Evolutionary conservation across 2,329 filamentous ascomycete genomes (phyloP), one percentile per base, ranked within the genome.

Genomic region (Phyllosticta citribraziliensis): DNA sequence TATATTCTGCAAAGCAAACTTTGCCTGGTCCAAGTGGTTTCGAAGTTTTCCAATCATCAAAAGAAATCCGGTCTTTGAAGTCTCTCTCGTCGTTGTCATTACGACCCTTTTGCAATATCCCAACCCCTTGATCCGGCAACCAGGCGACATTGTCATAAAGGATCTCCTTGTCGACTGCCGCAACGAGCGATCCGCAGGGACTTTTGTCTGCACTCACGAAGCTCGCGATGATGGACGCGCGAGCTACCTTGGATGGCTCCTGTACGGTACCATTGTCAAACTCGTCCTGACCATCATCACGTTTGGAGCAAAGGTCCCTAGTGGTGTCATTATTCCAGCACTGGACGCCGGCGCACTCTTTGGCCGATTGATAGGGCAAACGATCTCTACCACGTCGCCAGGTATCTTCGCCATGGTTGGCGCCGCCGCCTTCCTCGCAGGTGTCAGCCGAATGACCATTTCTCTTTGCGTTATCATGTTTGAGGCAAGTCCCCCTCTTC

Each of bases 321-420:
- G 79, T 0, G 83, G 83, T 1, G 80, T 85, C 61, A 85, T 85
- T 68, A 84, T 85, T 57, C 83, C 83, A 0, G 78, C 82, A 2
- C 74, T 85, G 2, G 80, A 82, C 62, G 81, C 78, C 3, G 83
- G 82, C 14, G 82, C 82, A 0, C 74, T 85, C 30, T 84, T 84
- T 63, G 82, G 83, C 3, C 76, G 82, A 2, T 73, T 85, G 3
- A 66, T 84, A 1, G 82, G 78, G 63, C 70, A 80, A 66, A 66
- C 67, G 14, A 70, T 79, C 17, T 67, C 70, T 0, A 68, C 69
- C 8, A 80, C 82, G 19, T 81, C 80, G 1, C 82, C 83, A 0
- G 81, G 82, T 2, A 83, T 84, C 58, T 84, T 84, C 68, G 82
- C 82, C 60, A 83, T 85, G 79, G 81, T 85, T 10, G 82, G 82